phyloP scores from a whole-genome alignment of 208 protist genomes.

The Jaenimonas drosophilae region DNA sequence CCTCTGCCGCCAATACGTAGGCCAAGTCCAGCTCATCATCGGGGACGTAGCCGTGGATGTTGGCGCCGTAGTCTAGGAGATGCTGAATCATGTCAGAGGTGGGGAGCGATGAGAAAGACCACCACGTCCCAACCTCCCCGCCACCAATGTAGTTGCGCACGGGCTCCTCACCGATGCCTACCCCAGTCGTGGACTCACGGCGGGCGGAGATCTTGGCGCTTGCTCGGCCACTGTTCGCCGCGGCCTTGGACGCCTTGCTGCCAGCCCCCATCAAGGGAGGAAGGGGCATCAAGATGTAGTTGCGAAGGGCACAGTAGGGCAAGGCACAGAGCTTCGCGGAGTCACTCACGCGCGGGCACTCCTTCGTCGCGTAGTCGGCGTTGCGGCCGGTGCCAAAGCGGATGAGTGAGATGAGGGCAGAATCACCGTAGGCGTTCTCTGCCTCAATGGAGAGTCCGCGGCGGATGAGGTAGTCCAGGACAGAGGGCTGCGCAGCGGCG shows the following conservation, averaged over 20 bases:
- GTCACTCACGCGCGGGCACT: slow-evolving; percentile 12
- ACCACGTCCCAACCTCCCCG: slow-evolving; percentile 18
- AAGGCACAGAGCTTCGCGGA: slow-evolving; percentile 22
- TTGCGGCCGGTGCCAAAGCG: slow-evolving; percentile 68
- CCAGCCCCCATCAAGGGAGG: background rate
- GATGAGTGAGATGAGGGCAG: slow-evolving; percentile 55
- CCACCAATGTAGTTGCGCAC: slow-evolving; percentile 17
- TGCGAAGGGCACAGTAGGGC: slow-evolving; percentile 29
- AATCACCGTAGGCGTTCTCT: slow-evolving; percentile 60
- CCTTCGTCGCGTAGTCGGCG: slow-evolving; percentile 25
- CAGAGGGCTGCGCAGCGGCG: slow-evolving; percentile 43
- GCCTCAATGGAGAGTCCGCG: slow-evolving; percentile 56
- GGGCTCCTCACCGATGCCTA: background rate
- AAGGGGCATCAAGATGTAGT: slow-evolving; percentile 67
- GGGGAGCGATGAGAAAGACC: slow-evolving; percentile 22
- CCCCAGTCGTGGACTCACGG: too few species aligned
- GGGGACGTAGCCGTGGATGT: slow-evolving; percentile 30
- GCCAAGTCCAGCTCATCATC: slow-evolving; percentile 35
- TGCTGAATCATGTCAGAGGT: slow-evolving; percentile 40
- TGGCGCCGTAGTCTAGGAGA: slow-evolving; percentile 28
- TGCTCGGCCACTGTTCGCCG: background rate
- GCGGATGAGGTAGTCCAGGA: slow-evolving; percentile 17
- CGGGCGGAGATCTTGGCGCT: too few species aligned
- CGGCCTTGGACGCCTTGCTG: slow-evolving; percentile 3
- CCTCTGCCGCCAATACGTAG: slow-evolving; percentile 29